phyloP scores from a whole-genome alignment of 2,329 filamentous ascomycete species.

The Dactylellina cionopaga region DNA sequence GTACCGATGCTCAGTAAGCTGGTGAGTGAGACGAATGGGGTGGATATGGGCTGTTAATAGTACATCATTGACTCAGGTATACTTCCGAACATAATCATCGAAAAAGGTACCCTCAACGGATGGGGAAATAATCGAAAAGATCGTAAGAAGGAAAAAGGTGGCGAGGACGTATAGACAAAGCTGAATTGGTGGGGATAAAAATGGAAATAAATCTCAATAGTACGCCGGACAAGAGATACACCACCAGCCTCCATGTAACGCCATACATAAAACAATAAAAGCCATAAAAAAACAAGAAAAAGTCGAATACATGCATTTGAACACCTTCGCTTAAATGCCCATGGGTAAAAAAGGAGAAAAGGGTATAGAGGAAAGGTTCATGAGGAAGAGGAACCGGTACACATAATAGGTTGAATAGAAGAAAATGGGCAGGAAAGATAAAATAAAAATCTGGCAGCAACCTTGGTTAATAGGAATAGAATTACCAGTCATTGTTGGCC shows the following conservation, averaged over 20 bases:
- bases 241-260: slow-evolving; percentile 8
- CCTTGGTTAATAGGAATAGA: not conserved
- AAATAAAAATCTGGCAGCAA: not conserved
- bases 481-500: slow-evolving; percentile 29
- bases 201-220: no score
- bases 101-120: no score
- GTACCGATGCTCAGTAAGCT: no score
- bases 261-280: slow-evolving; percentile 6
- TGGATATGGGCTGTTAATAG: no score
- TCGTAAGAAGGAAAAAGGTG: not conserved
- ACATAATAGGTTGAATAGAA: not conserved
- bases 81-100: no score
- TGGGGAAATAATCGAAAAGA: no score
- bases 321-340: slow-evolving; percentile 43
- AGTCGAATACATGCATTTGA: slow-evolving; percentile 14
- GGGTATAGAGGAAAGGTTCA: slow-evolving; percentile 17
- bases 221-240: slow-evolving; percentile 15
- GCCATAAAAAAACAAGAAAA: not conserved
- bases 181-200: no score
- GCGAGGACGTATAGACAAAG: no score
- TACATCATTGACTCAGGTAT: no score
- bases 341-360: slow-evolving; percentile 12
- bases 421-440: not conserved
- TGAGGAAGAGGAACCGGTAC: not conserved
- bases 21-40: no score